phyloP scores from a whole-genome alignment of 345 rosid genomes.

The Trapa incisa region DNA sequence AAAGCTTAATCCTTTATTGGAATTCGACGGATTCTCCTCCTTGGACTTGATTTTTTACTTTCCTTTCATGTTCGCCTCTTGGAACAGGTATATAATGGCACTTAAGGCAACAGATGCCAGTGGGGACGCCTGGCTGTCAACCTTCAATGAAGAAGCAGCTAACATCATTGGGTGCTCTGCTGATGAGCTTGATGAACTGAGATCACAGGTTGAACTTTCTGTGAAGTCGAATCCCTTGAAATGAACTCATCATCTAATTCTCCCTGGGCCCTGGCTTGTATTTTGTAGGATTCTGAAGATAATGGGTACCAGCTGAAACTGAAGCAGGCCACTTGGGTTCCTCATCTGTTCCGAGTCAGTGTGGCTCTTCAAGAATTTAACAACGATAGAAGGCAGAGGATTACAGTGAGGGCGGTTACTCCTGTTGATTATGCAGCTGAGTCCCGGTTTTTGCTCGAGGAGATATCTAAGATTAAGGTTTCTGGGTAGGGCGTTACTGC shows the following conservation, averaged over 20 bases:
- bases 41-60: not conserved
- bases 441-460: conserved; percentile 55
- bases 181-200: conserved; percentile 64
- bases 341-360: conserved; percentile 59
- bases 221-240: not conserved
- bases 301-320: conserved; percentile 44
- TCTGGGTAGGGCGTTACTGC: conserved; percentile 1
- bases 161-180: conserved; percentile 66
- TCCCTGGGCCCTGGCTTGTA: not conserved
- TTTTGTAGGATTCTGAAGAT: conserved; percentile 42
- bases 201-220: conserved; percentile 36
- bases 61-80: not conserved
- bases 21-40: not conserved
- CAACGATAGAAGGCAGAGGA: conserved; percentile 79
- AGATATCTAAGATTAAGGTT: conserved; percentile 49
- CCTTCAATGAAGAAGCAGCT: conserved; percentile 78
- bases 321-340: conserved; percentile 76
- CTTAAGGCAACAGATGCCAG: conserved; percentile 57
- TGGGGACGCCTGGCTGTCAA: conserved; percentile 69
- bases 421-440: conserved; percentile 75
- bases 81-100: conserved; percentile 60
- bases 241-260: not conserved
- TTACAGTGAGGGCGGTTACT: conserved; percentile 55
- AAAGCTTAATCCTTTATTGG: not conserved
- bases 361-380: conserved; percentile 70